phyloP scores from a whole-genome alignment of 148 eudicot genomes.

The Amaranthus cruentus region DNA sequence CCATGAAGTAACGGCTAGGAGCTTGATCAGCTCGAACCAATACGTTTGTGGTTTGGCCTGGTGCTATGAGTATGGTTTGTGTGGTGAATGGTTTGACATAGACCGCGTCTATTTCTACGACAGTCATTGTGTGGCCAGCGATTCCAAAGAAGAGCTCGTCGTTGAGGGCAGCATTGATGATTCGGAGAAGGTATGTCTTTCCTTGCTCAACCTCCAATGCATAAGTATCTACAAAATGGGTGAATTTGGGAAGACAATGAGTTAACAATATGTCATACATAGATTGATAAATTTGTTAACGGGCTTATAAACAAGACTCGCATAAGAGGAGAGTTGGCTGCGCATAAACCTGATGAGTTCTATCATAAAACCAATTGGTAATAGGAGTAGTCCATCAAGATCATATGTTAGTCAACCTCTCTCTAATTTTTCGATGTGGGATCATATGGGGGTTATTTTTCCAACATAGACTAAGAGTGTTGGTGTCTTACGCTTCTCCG shows the following conservation, averaged over 20 bases:
- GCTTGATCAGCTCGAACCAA: constrained; percentile 42
- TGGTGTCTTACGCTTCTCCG: constrained; percentile 43
- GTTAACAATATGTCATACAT: not conserved
- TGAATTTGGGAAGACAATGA: not conserved
- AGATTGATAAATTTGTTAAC: too few species aligned
- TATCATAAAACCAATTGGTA: too few species aligned
- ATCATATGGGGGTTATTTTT: not conserved
- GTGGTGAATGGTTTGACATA: constrained; percentile 57
- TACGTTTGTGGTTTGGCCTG: constrained; percentile 63
- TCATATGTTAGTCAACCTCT: too few species aligned
- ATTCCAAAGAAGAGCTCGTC: constrained; percentile 25
- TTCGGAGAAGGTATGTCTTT: constrained; percentile 24
- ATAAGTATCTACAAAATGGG: constrained; percentile 20
- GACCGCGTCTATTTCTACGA: constrained; percentile 56
- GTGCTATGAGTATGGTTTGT: constrained; percentile 39
- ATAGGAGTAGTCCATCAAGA: not conserved
- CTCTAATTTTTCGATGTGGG: too few species aligned
- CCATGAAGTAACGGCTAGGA: constrained; percentile 51
- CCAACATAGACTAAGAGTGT: too few species aligned
- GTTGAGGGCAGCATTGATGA: constrained; percentile 28
- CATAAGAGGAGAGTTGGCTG: too few species aligned
- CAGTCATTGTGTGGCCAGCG: constrained; percentile 43
- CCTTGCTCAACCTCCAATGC: constrained; percentile 26
- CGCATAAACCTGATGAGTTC: too few species aligned
- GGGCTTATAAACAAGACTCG: too few species aligned